Evolutionary conservation across 2,329 filamentous ascomycete species (phyloP), one percentile per base, ranked within the genome.

Genomic region (Amphichorda felina): DNA sequence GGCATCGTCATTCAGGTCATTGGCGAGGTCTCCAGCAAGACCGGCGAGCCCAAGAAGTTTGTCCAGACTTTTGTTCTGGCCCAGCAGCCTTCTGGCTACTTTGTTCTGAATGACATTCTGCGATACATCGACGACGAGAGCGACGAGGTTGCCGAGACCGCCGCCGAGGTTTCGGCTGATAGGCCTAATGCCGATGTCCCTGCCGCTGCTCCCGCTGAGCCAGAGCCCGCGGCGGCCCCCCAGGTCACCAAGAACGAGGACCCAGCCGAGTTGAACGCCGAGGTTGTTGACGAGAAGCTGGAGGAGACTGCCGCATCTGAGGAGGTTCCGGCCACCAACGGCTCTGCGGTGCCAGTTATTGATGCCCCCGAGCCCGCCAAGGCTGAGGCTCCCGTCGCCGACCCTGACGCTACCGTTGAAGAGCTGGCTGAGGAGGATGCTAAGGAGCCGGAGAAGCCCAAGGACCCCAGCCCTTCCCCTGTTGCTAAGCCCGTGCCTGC

Each of bases 1-100:
- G 93, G 88, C 64, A 96, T 98, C 48, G 79, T 98, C 49, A 93
- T 98, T 51, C 88, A 94, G 60, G 91, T 96, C 50, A 95, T 98
- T 54, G 91, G 91, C 45, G 89, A 96, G 64, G 93, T 91, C 51
- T 94, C 88, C 50, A 95, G 94, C 75, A 93, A 93, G 61, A 78
- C 76, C 33, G 79, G 80, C 44, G 84, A 91, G 40, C 85, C 89
- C 51, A 88, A 84, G 68, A 95, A 95, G 60, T 98, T 98, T 54
- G 82, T 88, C 28, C 91, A 98, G 70, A 96, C 89, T 35, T 98
- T 98, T 50, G 85, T 98, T 43, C 82, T 98, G 43, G 91, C 91
- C 33, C 79, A 89, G 60, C 91, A 98, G 65, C 86, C 86, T 34
- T 94, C 89, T 38, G 91, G 91, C 44, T 98, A 96, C 69, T 98